phyloP scores from a whole-genome alignment of 129 eudicot species.

The Helichrysum umbraculigerum region DNA sequence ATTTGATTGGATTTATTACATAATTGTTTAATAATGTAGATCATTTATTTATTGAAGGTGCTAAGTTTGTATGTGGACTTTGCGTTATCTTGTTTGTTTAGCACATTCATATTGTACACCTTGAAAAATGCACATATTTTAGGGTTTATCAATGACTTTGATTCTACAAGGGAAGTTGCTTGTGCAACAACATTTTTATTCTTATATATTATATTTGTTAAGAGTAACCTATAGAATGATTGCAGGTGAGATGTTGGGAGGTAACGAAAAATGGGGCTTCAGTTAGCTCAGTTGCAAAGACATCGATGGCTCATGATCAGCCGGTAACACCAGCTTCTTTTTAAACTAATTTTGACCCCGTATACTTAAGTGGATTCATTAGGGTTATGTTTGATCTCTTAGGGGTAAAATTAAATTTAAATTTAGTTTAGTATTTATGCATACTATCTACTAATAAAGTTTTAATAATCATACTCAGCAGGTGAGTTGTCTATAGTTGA shows the following conservation, averaged over 20 bases:
- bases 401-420: neutral
- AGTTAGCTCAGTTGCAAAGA: constrained; percentile 60
- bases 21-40: no score
- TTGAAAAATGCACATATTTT: neutral
- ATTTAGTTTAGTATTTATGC: no score
- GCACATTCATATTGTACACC: neutral
- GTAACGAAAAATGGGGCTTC: constrained; percentile 58
- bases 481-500: no score
- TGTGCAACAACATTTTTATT: neutral
- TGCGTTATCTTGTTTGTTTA: constrained; percentile 13
- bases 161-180: neutral
- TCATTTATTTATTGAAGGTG: no score
- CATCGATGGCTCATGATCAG: constrained; percentile 81
- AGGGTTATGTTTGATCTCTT: neutral
- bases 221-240: neutral
- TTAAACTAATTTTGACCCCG: neutral
- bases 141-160: constrained; percentile 16
- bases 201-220: neutral
- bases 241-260: constrained; percentile 98
- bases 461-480: no score
- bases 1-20: no score
- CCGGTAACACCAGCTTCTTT: constrained; percentile 55
- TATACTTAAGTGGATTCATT: neutral
- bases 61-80: neutral
- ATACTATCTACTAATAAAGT: no score